phyloP scores from a whole-genome alignment of 108 stramenopile species.

The Parietichytrium sp. region DNA sequence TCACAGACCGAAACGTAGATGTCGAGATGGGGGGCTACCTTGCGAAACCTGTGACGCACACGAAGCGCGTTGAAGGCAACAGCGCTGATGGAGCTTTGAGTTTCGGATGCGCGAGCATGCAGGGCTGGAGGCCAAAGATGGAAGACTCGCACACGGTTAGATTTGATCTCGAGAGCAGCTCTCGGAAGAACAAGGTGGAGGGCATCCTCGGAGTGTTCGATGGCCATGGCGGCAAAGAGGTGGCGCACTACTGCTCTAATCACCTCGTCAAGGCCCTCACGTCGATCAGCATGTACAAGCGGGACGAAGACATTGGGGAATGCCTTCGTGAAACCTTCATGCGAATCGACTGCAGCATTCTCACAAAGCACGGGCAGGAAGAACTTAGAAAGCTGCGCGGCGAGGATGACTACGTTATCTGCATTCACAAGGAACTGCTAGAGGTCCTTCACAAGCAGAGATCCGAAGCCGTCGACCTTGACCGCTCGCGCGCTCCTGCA shows the following conservation, averaged over 20 bases:
- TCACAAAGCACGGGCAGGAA: background rate
- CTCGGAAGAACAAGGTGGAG: background rate
- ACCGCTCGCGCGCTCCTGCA: too few relatives aligned
- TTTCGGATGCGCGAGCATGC: slow-evolving; percentile 10
- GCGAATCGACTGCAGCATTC: background rate
- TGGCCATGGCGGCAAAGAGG: slow-evolving; percentile 35
- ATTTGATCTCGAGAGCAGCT: background rate
- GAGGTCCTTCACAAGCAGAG: background rate
- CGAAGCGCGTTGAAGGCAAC: background rate
- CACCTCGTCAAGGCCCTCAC: slow-evolving; percentile 8
- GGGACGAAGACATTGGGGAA: background rate
- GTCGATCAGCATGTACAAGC: too few relatives aligned
- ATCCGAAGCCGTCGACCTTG: too few relatives aligned
- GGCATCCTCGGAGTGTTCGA: slow-evolving; percentile 18
- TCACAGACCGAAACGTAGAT: too few relatives aligned
- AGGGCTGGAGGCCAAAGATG: slow-evolving; percentile 35
- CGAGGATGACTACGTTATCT: slow-evolving; percentile 9
- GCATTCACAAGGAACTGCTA: background rate
- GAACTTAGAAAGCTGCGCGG: background rate
- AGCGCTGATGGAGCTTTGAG: background rate
- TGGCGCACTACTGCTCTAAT: slow-evolving; percentile 16
- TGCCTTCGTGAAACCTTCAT: slow-evolving; percentile 32
- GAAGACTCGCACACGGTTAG: slow-evolving; percentile 24
- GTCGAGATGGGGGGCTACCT: background rate
- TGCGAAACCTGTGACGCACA: background rate